Percentiles rank a stretch among this genome's conserved stretches.
Conservation (phyloP, 139 green algal species). For the Chara braunii region DNA sequence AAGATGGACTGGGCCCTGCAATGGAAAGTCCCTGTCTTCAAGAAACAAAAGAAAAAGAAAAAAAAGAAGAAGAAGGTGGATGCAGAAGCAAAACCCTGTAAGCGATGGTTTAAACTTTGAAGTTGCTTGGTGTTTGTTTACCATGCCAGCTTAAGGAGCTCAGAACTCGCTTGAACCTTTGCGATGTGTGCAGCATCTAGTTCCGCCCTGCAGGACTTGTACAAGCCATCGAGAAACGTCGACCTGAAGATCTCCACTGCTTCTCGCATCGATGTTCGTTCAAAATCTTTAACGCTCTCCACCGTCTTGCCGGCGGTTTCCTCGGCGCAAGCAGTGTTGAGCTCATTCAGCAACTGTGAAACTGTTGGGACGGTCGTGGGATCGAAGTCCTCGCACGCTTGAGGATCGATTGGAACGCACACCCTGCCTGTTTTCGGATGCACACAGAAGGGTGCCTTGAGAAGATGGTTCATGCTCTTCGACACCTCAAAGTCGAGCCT, state of each 20-base stretch:
- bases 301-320: too few species aligned
- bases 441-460: slow-evolving; percentile 98
- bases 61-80: too few species aligned
- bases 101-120: too few species aligned
- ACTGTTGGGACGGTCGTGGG: slow-evolving; percentile 75
- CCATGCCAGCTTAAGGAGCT: background rate
- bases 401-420: slow-evolving; percentile 88
- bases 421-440: slow-evolving; percentile 97
- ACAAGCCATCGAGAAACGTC: slow-evolving; percentile 35
- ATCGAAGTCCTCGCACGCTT: slow-evolving; percentile 67
- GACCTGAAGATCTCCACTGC: slow-evolving; percentile 29
- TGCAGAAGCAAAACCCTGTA: too few species aligned
- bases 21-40: too few species aligned
- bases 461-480: slow-evolving; percentile 99
- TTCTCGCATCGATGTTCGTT: slow-evolving; percentile 27
- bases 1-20: too few species aligned
- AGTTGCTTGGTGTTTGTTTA: too few species aligned
- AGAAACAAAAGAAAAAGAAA: too few species aligned
- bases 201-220: slow-evolving; percentile 17
- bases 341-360: slow-evolving; percentile 45
- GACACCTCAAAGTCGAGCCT: slow-evolving; percentile 96
- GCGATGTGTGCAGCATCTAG: slow-evolving; percentile 11
- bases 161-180: background rate
- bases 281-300: too few species aligned
- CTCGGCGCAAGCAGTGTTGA: too few species aligned